phyloP scores from a whole-genome alignment of 768 basidiomycete genomes.

The Naganishia vishniacii region DNA sequence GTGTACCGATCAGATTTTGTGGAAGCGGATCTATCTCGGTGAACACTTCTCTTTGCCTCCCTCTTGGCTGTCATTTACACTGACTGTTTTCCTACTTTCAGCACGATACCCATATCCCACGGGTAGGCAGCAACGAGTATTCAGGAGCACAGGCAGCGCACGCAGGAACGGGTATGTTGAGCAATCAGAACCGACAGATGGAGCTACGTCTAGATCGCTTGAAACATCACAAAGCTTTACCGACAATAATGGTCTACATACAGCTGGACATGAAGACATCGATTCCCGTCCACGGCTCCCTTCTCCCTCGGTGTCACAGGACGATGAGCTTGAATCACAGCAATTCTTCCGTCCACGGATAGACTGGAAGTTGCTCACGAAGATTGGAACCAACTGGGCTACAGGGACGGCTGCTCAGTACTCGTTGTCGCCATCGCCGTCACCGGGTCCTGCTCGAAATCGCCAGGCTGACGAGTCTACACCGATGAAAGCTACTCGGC shows the following conservation, averaged over 20 bases:
- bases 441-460: not conserved
- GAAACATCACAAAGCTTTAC: too few species aligned
- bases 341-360: conserved; percentile 17
- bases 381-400: conserved; percentile 46
- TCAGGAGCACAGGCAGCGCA: too few species aligned
- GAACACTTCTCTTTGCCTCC: too few species aligned
- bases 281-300: not conserved
- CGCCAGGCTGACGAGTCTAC: not conserved
- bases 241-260: too few species aligned
- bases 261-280: too few species aligned
- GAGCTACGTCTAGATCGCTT: too few species aligned
- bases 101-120: conserved; percentile 14
- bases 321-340: not conserved
- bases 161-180: too few species aligned
- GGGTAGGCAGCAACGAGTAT: not conserved
- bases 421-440: conserved; percentile 39
- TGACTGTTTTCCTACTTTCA: not conserved
- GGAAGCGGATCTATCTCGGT: conserved; percentile 47
- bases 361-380: conserved; percentile 47
- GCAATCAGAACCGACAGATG: too few species aligned
- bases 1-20: conserved; percentile 45
- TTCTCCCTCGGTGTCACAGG: too few species aligned
- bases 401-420: conserved; percentile 44
- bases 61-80: too few species aligned
- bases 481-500: not conserved